Evolutionary conservation across 805 yeast genomes (phyloP).

Genomic region (Kazachstania bromeliacearum): DNA sequence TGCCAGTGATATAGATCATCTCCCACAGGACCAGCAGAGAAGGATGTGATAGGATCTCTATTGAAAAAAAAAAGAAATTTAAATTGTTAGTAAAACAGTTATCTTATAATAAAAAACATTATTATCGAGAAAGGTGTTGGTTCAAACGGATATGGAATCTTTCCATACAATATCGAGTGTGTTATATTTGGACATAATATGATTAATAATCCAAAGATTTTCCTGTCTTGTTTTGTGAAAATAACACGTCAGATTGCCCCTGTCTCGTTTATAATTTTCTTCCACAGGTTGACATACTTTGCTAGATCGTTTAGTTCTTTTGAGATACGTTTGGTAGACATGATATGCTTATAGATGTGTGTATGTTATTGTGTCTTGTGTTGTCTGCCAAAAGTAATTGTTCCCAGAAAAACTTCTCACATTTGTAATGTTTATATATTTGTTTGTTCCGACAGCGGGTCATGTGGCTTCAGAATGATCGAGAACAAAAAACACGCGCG

Average conservation of each 20-base stretch:
- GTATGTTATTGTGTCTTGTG: conserved; percentile 1
- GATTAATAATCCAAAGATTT: no score
- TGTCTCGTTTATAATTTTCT: background rate
- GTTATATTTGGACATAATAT: no score
- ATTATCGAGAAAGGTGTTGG: no score
- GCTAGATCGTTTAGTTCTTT: conserved; percentile 94
- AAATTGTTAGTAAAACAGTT: conserved; percentile 9
- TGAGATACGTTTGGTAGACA: conserved; percentile 89
- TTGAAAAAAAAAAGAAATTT: background rate
- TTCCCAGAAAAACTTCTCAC: no score
- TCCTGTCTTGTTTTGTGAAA: no score
- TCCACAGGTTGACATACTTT: conserved; percentile 46
- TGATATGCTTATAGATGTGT: conserved; percentile 29
- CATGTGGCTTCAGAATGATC: no score
- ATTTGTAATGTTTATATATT: no score
- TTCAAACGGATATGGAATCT: no score
- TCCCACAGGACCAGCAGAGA: conserved; percentile 98
- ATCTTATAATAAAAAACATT: background rate
- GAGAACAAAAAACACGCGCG: no score
- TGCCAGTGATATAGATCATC: conserved; percentile 99
- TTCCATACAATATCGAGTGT: no score
- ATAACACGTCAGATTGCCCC: background rate
- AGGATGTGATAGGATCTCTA: conserved; percentile 97
- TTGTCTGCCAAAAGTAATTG: background rate
- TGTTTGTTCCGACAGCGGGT: no score